Evolutionary conservation across 2,329 filamentous ascomycete genomes (phyloP).

Genomic region (Hypoxylon rubiginosum): DNA sequence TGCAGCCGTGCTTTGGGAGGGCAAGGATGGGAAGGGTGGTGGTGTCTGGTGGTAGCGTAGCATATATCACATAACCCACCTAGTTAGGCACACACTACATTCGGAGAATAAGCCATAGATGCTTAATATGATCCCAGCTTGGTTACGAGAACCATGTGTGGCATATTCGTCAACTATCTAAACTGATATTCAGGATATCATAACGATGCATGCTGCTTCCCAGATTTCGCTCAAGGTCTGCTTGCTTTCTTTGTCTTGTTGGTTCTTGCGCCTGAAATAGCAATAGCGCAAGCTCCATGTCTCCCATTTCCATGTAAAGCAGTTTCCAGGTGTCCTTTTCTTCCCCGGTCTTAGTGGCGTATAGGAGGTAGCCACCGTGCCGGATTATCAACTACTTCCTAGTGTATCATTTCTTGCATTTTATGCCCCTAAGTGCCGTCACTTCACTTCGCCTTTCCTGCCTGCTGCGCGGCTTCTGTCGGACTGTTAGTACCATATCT

Average conservation of each 20-base stretch:
- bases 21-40: slow-evolving; percentile 57
- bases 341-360: neutral
- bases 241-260: neutral
- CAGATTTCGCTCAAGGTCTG: neutral
- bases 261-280: neutral
- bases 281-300: neutral
- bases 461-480: slow-evolving; percentile 69
- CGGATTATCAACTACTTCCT: neutral
- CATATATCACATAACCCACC: neutral
- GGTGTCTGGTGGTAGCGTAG: slow-evolving; percentile 57
- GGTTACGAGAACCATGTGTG: neutral
- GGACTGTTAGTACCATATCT: slow-evolving; percentile 9
- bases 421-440: neutral
- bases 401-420: neutral
- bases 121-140: neutral
- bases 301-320: neutral
- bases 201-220: neutral
- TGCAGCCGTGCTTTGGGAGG: slow-evolving; percentile 9
- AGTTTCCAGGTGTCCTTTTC: neutral
- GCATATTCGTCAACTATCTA: slow-evolving; percentile 7
- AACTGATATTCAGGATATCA: neutral
- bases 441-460: slow-evolving; percentile 66
- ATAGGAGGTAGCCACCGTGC: neutral
- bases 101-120: neutral
- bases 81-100: neutral